Conservation (phyloP, 116 monocot genomes). For the Trichopus zeylanicus region DNA sequence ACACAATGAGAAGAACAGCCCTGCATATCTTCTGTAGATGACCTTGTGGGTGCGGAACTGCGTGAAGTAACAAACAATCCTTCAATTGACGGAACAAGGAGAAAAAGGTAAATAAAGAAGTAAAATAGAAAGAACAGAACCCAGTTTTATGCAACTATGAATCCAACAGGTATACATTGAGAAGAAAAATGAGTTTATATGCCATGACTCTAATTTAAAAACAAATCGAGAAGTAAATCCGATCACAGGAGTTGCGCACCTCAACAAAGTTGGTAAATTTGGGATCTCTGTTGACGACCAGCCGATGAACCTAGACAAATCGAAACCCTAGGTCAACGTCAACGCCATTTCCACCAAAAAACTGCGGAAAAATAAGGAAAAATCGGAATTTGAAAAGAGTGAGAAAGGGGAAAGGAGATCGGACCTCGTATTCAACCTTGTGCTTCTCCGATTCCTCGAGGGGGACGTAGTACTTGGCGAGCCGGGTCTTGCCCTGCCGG, state of each 20-base stretch:
- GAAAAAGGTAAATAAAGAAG: no score
- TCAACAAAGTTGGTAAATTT: constrained; percentile 98
- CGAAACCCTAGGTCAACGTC: constrained; percentile 3
- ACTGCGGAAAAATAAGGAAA: background rate
- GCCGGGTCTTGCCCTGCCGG: constrained; percentile 96
- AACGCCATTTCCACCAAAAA: background rate
- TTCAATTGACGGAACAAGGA: background rate
- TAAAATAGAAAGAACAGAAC: no score
- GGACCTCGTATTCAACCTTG: constrained; percentile 95
- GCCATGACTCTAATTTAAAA: no score
- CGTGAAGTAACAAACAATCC: constrained; percentile 10
- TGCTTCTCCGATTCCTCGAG: constrained; percentile 99
- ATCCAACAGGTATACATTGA: no score
- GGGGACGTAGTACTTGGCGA: constrained; percentile 94
- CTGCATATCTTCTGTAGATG: constrained; percentile 99
- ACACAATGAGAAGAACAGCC: constrained; percentile 95
- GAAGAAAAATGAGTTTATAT: no score
- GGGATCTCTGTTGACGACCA: constrained; percentile 10
- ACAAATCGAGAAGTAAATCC: background rate
- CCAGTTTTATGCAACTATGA: no score
- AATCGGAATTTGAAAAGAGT: background rate
- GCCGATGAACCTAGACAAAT: constrained; percentile 73
- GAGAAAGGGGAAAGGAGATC: background rate
- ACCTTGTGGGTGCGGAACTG: constrained; percentile 97
- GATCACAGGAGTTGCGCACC: constrained; percentile 24